phyloP scores from a whole-genome alignment of 2,329 filamentous ascomycete species.

The Colletotrichum gigasporum region DNA sequence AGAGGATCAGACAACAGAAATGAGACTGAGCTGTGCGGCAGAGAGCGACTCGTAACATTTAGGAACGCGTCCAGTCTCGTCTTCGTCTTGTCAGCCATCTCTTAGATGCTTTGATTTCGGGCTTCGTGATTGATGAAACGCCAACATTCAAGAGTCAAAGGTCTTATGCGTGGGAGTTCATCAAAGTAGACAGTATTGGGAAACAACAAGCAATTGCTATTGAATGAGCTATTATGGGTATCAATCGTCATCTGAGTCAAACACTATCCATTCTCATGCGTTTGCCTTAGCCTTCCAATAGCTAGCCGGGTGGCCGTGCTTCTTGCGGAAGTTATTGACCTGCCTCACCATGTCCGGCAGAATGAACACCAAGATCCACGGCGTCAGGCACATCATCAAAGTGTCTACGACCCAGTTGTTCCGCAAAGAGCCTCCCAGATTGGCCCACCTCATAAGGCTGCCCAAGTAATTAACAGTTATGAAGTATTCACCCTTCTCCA shows the following conservation, averaged over 20 bases:
- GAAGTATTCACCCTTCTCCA: conserved; percentile 84
- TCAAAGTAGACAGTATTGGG: background rate
- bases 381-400: conserved; percentile 58
- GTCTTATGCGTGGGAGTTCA: too few relatives aligned
- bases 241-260: background rate
- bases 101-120: too few relatives aligned
- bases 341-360: conserved; percentile 65
- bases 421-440: conserved; percentile 63
- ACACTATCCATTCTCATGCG: background rate
- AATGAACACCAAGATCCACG: conserved; percentile 67
- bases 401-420: conserved; percentile 71
- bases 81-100: too few relatives aligned
- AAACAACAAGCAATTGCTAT: background rate
- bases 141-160: background rate
- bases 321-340: conserved; percentile 64
- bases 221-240: conserved; percentile 7
- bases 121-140: too few relatives aligned
- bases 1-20: too few relatives aligned
- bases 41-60: too few relatives aligned
- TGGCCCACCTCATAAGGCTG: conserved; percentile 72
- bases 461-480: conserved; percentile 81
- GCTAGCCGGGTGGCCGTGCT: conserved; percentile 66
- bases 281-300: conserved; percentile 45
- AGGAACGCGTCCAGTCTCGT: too few relatives aligned
- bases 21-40: too few relatives aligned